A percentile compares a stretch with the other conserved stretches of the same genome.
These are phyloP conservation scores for Begonia fuchsioides DNA, from an alignment of 306 rosid species.

Conservation along the genomic window DNA sequence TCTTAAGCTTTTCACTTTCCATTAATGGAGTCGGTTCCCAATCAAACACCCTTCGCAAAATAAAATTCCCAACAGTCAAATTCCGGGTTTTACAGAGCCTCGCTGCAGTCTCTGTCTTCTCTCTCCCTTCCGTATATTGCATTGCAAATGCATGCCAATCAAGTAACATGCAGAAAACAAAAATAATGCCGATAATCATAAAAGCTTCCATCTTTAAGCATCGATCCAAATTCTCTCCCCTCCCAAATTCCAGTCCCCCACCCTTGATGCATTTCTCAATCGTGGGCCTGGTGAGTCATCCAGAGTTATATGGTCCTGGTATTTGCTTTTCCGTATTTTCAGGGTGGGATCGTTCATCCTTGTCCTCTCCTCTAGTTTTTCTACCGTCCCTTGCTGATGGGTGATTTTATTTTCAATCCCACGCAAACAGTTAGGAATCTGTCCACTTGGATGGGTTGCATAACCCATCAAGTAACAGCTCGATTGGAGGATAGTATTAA, in stretches of 20 bases:
- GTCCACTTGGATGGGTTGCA: conserved; percentile 20
- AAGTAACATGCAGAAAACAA: too few relatives aligned
- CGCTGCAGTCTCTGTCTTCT: too few relatives aligned
- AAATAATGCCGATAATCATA: too few relatives aligned
- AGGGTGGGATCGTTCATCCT: not conserved
- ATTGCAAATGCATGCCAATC: too few relatives aligned
- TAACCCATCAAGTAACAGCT: conserved; percentile 14
- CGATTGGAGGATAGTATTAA: not conserved
- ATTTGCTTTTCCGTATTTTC: not conserved
- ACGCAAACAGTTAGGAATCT: conserved; percentile 18
- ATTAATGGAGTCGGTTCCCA: conserved; percentile 17
- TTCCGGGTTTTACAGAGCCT: conserved; percentile 2
- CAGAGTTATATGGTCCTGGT: not conserved
- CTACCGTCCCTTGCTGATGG: not conserved
- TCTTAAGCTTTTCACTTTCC: conserved; percentile 1
- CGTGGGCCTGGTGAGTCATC: conserved; percentile 22
- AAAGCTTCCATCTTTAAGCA: too few relatives aligned
- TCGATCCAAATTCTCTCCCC: too few relatives aligned
- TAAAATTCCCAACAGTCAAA: conserved; percentile 2
- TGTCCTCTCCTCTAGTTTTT: conserved; percentile 9
- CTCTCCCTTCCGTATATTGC: too few relatives aligned
- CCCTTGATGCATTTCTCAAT: too few relatives aligned
- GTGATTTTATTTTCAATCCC: conserved; percentile 10
- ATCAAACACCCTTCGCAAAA: conserved; percentile 8
- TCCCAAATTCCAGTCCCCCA: too few relatives aligned